Evolutionary conservation across 2,329 filamentous ascomycete species (phyloP).

Genomic region (Fusarium poae): DNA sequence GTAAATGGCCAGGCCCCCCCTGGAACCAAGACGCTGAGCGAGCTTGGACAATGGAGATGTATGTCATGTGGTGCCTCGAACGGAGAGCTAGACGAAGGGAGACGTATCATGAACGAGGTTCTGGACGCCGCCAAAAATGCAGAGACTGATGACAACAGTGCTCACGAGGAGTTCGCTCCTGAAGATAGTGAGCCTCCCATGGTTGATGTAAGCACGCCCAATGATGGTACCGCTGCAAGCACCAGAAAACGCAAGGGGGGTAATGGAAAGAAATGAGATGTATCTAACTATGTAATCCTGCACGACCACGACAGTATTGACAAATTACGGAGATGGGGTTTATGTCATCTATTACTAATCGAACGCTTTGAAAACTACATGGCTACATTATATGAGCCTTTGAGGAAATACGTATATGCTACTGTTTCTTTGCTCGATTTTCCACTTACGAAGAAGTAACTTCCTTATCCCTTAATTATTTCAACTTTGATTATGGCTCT

Average conservation of each 20-base stretch:
- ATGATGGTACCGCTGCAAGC: conserved; percentile 41
- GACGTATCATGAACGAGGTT: conserved; percentile 78
- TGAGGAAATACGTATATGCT: background rate
- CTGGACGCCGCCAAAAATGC: conserved; percentile 51
- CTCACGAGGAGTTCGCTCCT: conserved; percentile 9
- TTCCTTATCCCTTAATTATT: background rate
- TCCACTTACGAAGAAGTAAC: background rate
- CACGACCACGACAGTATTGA: conserved; percentile 11
- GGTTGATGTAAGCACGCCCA: conserved; percentile 33
- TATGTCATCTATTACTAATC: conserved; percentile 10
- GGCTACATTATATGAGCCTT: background rate
- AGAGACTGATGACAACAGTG: conserved; percentile 32
- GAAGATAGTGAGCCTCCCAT: conserved; percentile 11
- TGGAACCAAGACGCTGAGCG: conserved; percentile 79
- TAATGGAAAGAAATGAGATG: conserved; percentile 46
- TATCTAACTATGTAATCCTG: conserved; percentile 29
- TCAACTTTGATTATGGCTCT: no score
- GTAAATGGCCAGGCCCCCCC: conserved; percentile 97
- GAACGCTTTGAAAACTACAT: background rate
- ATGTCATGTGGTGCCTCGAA: conserved; percentile 86
- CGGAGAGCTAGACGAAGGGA: conserved; percentile 82
- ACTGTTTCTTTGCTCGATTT: background rate
- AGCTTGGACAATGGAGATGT: conserved; percentile 90
- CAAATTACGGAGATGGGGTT: conserved; percentile 23
- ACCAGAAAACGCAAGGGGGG: conserved; percentile 45